A percentile compares a stretch with the other conserved stretches of the same genome.
phyloP scores from a whole-genome alignment of 2,329 filamentous ascomycete species.

The Elsinoe australis region DNA sequence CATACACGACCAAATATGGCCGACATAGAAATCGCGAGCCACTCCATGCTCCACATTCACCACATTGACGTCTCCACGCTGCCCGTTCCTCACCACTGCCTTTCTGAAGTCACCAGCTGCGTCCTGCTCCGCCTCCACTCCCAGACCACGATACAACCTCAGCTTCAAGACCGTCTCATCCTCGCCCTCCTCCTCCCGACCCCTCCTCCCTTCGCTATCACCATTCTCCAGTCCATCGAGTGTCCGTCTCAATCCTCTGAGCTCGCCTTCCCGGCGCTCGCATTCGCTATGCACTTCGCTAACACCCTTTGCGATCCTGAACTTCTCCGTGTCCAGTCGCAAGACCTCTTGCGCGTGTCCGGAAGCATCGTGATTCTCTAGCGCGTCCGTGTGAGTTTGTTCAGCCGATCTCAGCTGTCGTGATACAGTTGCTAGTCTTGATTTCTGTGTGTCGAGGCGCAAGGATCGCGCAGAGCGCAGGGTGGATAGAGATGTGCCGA shows the following conservation, averaged over 20 bases:
- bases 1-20: constrained; percentile 90
- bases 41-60: constrained; percentile 82
- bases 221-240: constrained; percentile 79
- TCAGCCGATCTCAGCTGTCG: constrained; percentile 68
- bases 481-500: constrained; percentile 72
- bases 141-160: constrained; percentile 83
- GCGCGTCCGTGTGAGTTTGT: constrained; percentile 68
- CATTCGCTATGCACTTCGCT: constrained; percentile 87
- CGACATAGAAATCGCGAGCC: constrained; percentile 83
- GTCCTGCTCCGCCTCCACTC: constrained; percentile 82
- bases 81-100: constrained; percentile 75
- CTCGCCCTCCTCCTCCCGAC: constrained; percentile 35
- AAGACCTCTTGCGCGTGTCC: constrained; percentile 79
- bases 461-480: constrained; percentile 78
- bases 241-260: constrained; percentile 64
- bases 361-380: constrained; percentile 65
- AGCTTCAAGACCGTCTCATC: constrained; percentile 59
- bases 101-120: constrained; percentile 68
- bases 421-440: constrained; percentile 50
- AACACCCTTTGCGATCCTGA: constrained; percentile 85
- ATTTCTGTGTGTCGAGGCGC: constrained; percentile 46
- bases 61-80: constrained; percentile 86
- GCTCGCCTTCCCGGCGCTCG: constrained; percentile 76
- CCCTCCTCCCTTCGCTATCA: constrained; percentile 66
- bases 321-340: constrained; percentile 84